Base-by-base conservation (phyloP, 2,329 filamentous ascomycete genomes). In the Stachybotrys chlorohalonatus region DNA sequence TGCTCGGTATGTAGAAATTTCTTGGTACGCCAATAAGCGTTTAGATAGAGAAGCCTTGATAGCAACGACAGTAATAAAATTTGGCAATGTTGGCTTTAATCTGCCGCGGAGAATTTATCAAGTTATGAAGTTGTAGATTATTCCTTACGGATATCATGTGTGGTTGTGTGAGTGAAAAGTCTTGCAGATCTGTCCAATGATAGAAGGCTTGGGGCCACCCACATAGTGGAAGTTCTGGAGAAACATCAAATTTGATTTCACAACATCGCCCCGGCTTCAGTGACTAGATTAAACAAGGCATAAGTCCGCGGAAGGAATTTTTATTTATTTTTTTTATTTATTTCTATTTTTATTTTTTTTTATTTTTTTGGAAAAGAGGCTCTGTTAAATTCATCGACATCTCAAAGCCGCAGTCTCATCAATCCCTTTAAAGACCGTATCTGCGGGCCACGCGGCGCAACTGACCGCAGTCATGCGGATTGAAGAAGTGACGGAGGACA, bases 401-500 rank as follows among this genome's bases (percentile, higher is more conserved):
- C 24, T 24, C 24, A 24, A 24, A 24, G 2, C 24, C 24, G 24
- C 24, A 4, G 2, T 24, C 24, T 24, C 24, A 24, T 24, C 24
- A 24, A 24, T n/a, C 24, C 24, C 24, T 24, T 2, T 4, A 24
- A 24, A 24, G 24, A 4, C 24, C 24, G 24, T 24, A 24, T 24
- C 24, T 24, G 24, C 24, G 24, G 24, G 24, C 24, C 24, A 24
- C 24, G 24, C 24, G 24, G 36, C 36, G 13, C 9, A 13, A 9
- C 9, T 2, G 36, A 42, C 15, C 3, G n/a, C 15, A 57, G 64
- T 54, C 16, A 71, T 76, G 72, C 64, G 69, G 39, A 67, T 76
- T 50, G 71, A 77, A 56, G 70, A 77, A 57, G 67, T 78, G 57
- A 69, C 68, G 31, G 68, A 75, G 46, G 68, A 72, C 55, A 64